These are phyloP conservation scores for Cryptosporidium ubiquitum DNA, from an alignment of 169 alveolate species.

Conservation along the genomic window DNA sequence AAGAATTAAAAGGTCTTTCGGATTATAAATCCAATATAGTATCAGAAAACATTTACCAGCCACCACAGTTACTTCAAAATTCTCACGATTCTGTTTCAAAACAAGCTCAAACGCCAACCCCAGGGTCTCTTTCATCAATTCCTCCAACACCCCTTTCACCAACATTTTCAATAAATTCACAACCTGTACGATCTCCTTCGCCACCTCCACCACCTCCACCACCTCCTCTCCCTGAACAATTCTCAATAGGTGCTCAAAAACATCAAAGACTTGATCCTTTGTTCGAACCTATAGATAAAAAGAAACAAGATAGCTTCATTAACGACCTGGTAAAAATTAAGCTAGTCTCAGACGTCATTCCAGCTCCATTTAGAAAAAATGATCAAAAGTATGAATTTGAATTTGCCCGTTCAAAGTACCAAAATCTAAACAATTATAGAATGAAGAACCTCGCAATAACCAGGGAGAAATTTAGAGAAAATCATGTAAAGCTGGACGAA, in stretches of 20 bases:
- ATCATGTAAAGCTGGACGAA: neutral
- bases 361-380: constrained; percentile 5
- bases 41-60: neutral
- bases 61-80: too few species aligned
- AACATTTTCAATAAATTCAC: neutral
- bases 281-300: neutral
- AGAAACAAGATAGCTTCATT: neutral
- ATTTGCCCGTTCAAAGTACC: neutral
- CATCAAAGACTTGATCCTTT: neutral
- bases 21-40: neutral
- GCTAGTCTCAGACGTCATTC: neutral
- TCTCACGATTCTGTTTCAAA: too few species aligned
- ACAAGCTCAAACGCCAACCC: neutral
- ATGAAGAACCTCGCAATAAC: neutral
- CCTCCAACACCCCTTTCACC: neutral
- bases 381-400: constrained; percentile 20
- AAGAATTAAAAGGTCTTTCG: neutral
- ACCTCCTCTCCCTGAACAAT: constrained; percentile 16
- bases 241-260: neutral
- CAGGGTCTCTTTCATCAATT: neutral
- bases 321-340: neutral
- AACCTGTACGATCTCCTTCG: neutral
- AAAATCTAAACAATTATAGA: neutral
- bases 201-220: constrained; percentile 50
- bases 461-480: neutral